Percentiles rank a stretch among this genome's conserved stretches.
Conservation (phyloP, 2,329 filamentous ascomycete species). For the Colletotrichum eremochloae region DNA sequence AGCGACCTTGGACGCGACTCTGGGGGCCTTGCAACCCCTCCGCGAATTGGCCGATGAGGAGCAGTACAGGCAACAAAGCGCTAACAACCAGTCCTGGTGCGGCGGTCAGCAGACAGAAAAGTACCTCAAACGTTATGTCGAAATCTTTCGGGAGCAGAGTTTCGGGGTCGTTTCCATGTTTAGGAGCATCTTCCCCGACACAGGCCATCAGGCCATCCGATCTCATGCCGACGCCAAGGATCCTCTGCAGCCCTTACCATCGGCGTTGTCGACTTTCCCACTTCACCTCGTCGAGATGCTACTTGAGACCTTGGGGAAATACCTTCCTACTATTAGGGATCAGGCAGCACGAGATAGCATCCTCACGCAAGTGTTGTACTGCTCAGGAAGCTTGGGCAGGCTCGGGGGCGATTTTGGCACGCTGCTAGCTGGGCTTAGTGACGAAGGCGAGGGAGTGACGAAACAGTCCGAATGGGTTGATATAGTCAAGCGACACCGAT, state of each 20-base stretch:
- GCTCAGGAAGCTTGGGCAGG: constrained; percentile 89
- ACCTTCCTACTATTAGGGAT: constrained; percentile 86
- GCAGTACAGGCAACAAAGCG: constrained; percentile 62
- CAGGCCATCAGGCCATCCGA: constrained; percentile 46
- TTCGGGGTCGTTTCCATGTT: constrained; percentile 97
- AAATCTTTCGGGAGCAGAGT: constrained; percentile 97
- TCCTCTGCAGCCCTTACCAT: constrained; percentile 74
- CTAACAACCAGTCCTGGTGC: constrained; percentile 63
- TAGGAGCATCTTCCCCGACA: constrained; percentile 84
- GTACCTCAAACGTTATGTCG: constrained; percentile 94
- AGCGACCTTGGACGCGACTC: constrained; percentile 81
- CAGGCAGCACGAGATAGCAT: constrained; percentile 86
- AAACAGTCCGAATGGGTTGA: constrained; percentile 81
- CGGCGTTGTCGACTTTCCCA: constrained; percentile 86
- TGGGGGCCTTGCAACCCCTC: constrained; percentile 87
- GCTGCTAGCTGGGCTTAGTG: constrained; percentile 76
- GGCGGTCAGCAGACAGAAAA: constrained; percentile 93
- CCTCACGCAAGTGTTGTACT: constrained; percentile 92
- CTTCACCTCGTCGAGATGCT: constrained; percentile 86
- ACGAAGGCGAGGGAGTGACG: constrained; percentile 14
- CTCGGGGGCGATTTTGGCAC: constrained; percentile 94
- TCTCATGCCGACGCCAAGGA: constrained; percentile 47
- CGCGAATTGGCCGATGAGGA: constrained; percentile 93
- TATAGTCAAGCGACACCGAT: constrained; percentile 87
- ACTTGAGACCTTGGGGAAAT: constrained; percentile 78